Evolutionary conservation across 2,329 filamentous ascomycete genomes (phyloP), one percentile per base, ranked within the genome.

Genomic region (Neofusicoccum cordaticola): DNA sequence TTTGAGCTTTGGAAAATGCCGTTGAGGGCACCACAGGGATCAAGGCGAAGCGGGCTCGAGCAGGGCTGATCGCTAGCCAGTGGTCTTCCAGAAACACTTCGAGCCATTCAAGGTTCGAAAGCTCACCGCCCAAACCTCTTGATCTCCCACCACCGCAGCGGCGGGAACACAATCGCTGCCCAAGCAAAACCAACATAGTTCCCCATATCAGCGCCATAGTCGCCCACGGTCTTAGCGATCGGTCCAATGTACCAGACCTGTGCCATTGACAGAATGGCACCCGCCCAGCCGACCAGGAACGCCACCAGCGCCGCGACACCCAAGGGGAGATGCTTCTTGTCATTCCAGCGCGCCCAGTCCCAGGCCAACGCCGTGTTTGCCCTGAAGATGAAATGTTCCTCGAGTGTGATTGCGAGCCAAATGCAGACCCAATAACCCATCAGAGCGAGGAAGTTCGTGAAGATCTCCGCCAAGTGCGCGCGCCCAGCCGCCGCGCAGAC

Each of bases 351-450:
- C 15, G 77, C 77, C 87, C 87, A 90, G 67, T 86, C 83, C 53
- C 45, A 53, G 22, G n/a, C 15, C 34, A 42, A 39, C 3, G 48
- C 61, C 7, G n/a, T 70, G 56, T 74, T 78, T 2, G 80, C 77
- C 1, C 86, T 81, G 73, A 90, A 90, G 56, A 90, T 78, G 19
- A 88, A 72, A 56, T 88, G 83, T 71, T 91, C 88, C 70, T 86
- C 82, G 2, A 87, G 74, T 1, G 85, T 78, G 52, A 90, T 88
- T 1, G 83, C 82, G 19, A 89, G 81, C 85, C 86, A 89, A 50
- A 89, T 85, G 13, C 82, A 82, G 15, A 89, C 82, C 87, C 87
- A 90, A 74, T 90, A 90, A 4, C 88, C 88, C 85, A 90, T 90
- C 22, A 90, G 76, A 0, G 87, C 86, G 4, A 90, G 80, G 72